Evolutionary conservation across 2,329 filamentous ascomycete genomes (phyloP).

Genomic region (Penicillium sp.): DNA sequence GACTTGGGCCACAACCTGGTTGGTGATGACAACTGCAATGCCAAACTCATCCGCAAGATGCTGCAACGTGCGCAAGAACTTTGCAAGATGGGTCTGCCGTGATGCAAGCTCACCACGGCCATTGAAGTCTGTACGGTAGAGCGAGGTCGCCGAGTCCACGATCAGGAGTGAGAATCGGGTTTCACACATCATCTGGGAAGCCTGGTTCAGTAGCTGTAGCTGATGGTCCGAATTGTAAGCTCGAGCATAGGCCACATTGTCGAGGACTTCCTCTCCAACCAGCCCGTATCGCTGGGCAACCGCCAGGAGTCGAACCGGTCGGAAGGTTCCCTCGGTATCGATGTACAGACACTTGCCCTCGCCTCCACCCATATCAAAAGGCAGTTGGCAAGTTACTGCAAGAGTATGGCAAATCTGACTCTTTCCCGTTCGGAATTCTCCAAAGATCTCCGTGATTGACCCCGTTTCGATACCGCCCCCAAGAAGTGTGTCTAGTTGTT

Average conservation of each 20-base stretch:
- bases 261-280: constrained; percentile 94
- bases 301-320: constrained; percentile 85
- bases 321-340: constrained; percentile 96
- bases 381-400: constrained; percentile 96
- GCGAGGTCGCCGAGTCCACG: constrained; percentile 92
- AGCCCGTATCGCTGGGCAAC: constrained; percentile 94
- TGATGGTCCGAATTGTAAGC: constrained; percentile 99
- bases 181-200: constrained; percentile 98
- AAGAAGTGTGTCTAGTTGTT: constrained; percentile 92
- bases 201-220: constrained; percentile 90
- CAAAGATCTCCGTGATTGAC: constrained; percentile 97
- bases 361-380: constrained; percentile 98
- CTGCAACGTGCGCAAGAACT: constrained; percentile 57
- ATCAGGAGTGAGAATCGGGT: constrained; percentile 95
- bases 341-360: constrained; percentile 99
- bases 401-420: constrained; percentile 98
- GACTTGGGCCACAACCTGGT: constrained; percentile 97
- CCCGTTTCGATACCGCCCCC: constrained; percentile 96
- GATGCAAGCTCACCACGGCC: constrained; percentile 97
- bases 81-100: constrained; percentile 68
- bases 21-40: constrained; percentile 97
- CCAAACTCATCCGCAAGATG: constrained; percentile 76
- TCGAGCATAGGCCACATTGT: constrained; percentile 97
- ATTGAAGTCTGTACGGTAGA: constrained; percentile 95
- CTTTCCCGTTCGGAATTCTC: constrained; percentile 97